Evolutionary conservation across 202 grass and related monocot species (phyloP), one percentile per base, ranked within the genome.

Genomic region (Cymbopogon flexuosus): DNA sequence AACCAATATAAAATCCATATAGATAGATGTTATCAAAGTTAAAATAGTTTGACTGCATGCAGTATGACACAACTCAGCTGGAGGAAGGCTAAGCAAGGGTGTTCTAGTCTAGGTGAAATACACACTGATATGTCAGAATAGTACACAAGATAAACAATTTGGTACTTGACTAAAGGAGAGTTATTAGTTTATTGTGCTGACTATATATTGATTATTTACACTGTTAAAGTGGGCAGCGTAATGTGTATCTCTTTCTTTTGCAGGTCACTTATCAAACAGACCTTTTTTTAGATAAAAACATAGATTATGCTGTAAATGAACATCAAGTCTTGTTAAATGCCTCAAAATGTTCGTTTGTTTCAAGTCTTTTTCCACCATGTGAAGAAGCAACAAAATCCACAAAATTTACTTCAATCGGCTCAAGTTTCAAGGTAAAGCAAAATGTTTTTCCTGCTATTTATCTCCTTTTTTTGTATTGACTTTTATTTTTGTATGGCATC

Each of bases 281-380:
- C 40, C 74, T 93, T 66, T 98, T 98, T 77, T 82, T 98, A 84
- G 96, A 98, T 84, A 98, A 98, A 82, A 98, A 98, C 62, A 98
- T 93, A 89, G 96, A 98, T 83, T 98, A 94, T 89, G 90, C 93
- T 89, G 96, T 98, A 62, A 91, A 88, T 79, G 96, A 98, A 86
- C 96, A 98, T 84, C 92, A 98, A 76, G 73, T 86, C 24, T 75
- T 98, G 77, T 86, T 98, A 73, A 87, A 88, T 88, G 92, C 92
- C 75, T 98, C 96, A 56, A 87, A 75, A 57, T 98, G 92, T 88
- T 61, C 68, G 65, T 95, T 98, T 90, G 90, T 98, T 86, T 91
- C 96, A 82, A 86, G 84, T 73, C 88, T 98, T 70, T 98, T 98
- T 84, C 96, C 92, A 51, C 90, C 89, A 43, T 75, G 80, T 75